Evolutionary conservation across 345 rosid genomes (phyloP), one percentile per base, ranked within the genome.

Genomic region (Limnanthes douglasii): DNA sequence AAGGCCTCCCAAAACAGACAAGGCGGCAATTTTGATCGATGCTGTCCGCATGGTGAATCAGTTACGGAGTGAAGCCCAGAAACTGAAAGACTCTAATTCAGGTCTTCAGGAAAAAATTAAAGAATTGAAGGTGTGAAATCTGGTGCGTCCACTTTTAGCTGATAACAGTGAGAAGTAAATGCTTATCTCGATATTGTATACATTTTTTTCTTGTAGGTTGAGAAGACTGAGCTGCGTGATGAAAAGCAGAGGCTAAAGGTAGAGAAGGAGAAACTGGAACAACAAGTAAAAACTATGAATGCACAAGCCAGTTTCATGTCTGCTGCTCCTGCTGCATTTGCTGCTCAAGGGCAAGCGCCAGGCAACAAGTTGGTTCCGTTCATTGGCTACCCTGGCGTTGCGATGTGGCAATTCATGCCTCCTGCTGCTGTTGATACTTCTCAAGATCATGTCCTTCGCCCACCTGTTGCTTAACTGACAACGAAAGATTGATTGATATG

Each of bases 331-430:
- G 61, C 73, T n/a, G n/a, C n/a, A n/a, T n/a, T n/a, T n/a, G n/a
- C 79, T 37, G 69, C 83, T 6, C 94, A 70, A 55, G 86, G 77
- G 41, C 88, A 80, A 65, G 75, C 84, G 43, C 74, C 68, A 3
- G 94, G 94, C 44, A 84, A 65, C 79, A 90, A 90, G 66, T 43
- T 84, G 72, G 79, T 77, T 37, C 95, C 98, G 18, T 48, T 80
- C 72, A 70, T 77, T 31, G 50, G 98, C 46, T 88, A 83, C 54
- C 97, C 97, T 2, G 90, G 95, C 50, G 86, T 76, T 34, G 94
- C 97, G 7, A 88, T 88, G 98, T 84, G 98, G 86, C 95, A 80
- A 60, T 84, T 90, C 66, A 74, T 77, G 95, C 94, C 98, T 35
- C 92, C 94, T 46, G 94, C 98, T 54, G 64, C 86, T 3, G 84